phyloP scores from a whole-genome alignment of 2,329 filamentous ascomycete genomes.

The Phyllosticta citriasiana region DNA sequence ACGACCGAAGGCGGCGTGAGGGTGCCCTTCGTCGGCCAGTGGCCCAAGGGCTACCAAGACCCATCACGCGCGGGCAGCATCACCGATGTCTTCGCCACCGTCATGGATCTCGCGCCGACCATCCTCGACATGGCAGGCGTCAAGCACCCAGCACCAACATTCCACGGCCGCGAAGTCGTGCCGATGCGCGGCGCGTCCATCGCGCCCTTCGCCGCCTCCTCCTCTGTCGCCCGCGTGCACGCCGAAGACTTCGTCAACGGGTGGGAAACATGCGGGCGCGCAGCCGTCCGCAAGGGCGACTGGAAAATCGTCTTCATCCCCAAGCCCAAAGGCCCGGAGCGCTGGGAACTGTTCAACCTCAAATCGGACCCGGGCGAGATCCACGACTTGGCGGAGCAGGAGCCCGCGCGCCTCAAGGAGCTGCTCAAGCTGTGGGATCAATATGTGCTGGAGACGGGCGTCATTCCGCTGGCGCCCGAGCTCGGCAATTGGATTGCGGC shows the following conservation, averaged over 20 bases:
- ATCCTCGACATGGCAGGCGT: conserved; percentile 40
- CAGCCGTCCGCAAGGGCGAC: conserved; percentile 45
- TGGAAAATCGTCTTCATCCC: conserved; percentile 52
- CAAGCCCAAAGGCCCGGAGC: conserved; percentile 44
- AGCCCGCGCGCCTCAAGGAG: conserved; percentile 35
- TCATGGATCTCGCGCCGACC: conserved; percentile 34
- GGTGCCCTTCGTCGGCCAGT: conserved; percentile 41
- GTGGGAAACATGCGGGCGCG: conserved; percentile 47
- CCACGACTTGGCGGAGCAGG: conserved; percentile 32
- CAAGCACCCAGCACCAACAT: conserved; percentile 44
- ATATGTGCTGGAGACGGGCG: conserved; percentile 50
- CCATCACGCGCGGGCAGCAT: conserved; percentile 25
- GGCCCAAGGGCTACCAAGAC: conserved; percentile 6
- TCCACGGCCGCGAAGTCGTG: conserved; percentile 41
- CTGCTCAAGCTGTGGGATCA: conserved; percentile 47
- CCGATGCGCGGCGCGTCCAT: conserved; percentile 42
- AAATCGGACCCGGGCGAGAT: conserved; percentile 43
- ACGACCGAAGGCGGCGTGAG: conserved; percentile 42
- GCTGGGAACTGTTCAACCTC: conserved; percentile 50
- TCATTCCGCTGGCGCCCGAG: conserved; percentile 49
- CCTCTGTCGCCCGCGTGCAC: conserved; percentile 32
- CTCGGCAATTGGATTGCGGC: conserved; percentile 49
- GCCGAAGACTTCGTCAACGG: conserved; percentile 43
- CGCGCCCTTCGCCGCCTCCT: conserved; percentile 31
- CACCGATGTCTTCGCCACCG: conserved; percentile 41